Evolutionary conservation across 495 filamentous ascomycete genomes (phyloP).

Genomic region (Podospora pseudocomata): DNA sequence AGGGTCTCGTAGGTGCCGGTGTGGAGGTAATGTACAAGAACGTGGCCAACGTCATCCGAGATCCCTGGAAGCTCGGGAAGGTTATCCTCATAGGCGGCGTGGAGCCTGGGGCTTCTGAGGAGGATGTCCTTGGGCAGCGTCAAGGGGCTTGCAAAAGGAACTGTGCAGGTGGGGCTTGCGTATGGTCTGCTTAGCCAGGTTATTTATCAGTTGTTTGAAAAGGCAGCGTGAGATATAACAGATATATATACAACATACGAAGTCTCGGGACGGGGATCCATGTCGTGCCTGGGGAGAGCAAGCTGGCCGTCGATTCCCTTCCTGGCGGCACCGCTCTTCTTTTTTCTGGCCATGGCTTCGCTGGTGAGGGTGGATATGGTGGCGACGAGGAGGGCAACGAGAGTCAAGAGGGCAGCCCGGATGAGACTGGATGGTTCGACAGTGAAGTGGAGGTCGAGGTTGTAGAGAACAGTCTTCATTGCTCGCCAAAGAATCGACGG

Average conservation of each 20-base stretch:
- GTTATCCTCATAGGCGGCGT: constrained; percentile 30
- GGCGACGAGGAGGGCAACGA: constrained; percentile 23
- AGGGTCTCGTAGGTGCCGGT: constrained; percentile 34
- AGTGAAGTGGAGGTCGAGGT: constrained; percentile 27
- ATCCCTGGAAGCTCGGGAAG: constrained; percentile 28
- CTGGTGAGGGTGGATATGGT: constrained; percentile 21
- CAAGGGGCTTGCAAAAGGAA: constrained; percentile 35
- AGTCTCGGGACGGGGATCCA: constrained; percentile 31
- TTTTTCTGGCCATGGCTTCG: constrained; percentile 28
- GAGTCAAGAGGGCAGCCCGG: constrained; percentile 9
- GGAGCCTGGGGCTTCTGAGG: constrained; percentile 32
- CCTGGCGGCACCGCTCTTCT: constrained; percentile 27
- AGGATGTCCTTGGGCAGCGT: constrained; percentile 31
- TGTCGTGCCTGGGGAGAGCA: constrained; percentile 17
- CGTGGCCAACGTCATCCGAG: constrained; percentile 34
- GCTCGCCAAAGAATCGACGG: not conserved
- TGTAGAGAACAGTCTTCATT: constrained; percentile 20
- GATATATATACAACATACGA: constrained; percentile 24
- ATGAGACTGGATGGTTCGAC: constrained; percentile 31
- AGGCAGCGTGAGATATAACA: not conserved
- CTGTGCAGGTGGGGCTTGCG: constrained; percentile 29
- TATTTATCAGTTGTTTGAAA: constrained; percentile 14
- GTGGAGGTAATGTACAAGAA: constrained; percentile 36
- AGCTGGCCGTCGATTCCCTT: constrained; percentile 7
- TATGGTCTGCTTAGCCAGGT: constrained; percentile 23